Percentiles rank a stretch among this genome's conserved stretches.
phyloP scores from a whole-genome alignment of 805 yeast species.

The Yamadazyma scolyti region DNA sequence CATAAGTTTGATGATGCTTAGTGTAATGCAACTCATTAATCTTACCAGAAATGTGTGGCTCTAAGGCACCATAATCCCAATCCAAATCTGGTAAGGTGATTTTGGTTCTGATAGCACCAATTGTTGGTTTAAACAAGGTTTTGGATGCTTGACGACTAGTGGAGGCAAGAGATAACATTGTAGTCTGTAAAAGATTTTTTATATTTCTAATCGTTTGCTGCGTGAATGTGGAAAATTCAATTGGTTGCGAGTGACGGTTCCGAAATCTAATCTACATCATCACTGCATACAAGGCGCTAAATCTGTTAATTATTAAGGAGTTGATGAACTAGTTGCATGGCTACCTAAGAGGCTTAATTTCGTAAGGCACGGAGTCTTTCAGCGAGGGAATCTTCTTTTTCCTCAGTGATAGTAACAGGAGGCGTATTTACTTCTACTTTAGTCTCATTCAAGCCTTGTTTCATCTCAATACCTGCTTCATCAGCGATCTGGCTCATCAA shows the following conservation, averaged over 20 bases:
- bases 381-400: constrained; percentile 82
- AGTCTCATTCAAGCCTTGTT: constrained; percentile 74
- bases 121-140: constrained; percentile 5
- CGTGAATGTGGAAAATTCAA: too few relatives aligned
- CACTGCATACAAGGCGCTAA: too few relatives aligned
- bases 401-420: constrained; percentile 46
- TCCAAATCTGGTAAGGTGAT: constrained; percentile 41
- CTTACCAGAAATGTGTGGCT: constrained; percentile 44
- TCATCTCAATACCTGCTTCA: constrained; percentile 92
- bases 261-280: too few relatives aligned
- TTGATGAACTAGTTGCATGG: too few relatives aligned
- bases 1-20: constrained; percentile 51
- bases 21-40: constrained; percentile 47
- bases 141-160: constrained; percentile 3
- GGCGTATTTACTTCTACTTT: constrained; percentile 45
- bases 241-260: too few relatives aligned
- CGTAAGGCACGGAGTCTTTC: constrained; percentile 88
- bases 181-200: too few relatives aligned
- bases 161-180: too few relatives aligned
- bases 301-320: too few relatives aligned
- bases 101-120: constrained; percentile 25
- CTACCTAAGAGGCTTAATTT: too few relatives aligned
- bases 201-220: too few relatives aligned
- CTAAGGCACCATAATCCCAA: constrained; percentile 45
- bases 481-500: constrained; percentile 91